A percentile compares a stretch with the other conserved stretches of the same genome.
phyloP scores from a whole-genome alignment of 371 early-diverging fungal species.

The Dipsacomyces acuminosporus region DNA sequence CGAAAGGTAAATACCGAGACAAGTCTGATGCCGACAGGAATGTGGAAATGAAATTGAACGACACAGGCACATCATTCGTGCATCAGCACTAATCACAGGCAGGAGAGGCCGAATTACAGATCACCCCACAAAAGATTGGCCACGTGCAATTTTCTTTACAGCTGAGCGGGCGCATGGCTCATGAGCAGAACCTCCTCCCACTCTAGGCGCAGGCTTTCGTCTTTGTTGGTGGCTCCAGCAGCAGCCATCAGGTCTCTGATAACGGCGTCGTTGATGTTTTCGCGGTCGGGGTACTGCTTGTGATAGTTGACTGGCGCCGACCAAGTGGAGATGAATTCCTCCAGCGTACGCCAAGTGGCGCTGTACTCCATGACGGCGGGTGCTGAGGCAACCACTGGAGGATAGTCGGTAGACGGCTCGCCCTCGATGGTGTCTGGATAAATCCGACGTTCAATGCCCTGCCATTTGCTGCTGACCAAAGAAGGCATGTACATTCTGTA shows the following conservation, averaged over 20 bases:
- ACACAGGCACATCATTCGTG: too few relatives aligned
- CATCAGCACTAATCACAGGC: too few relatives aligned
- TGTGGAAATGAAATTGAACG: too few relatives aligned
- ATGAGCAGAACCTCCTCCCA: slow-evolving; percentile 32
- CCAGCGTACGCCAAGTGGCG: slow-evolving; percentile 27
- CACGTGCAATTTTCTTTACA: too few relatives aligned
- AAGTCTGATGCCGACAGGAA: too few relatives aligned
- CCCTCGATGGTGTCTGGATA: slow-evolving; percentile 46
- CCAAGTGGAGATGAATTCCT: slow-evolving; percentile 26
- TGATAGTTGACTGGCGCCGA: slow-evolving; percentile 20
- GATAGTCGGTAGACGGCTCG: slow-evolving; percentile 4
- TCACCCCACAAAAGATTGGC: too few relatives aligned
- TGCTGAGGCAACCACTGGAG: not conserved
- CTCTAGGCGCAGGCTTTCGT: slow-evolving; percentile 15
- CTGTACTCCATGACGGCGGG: slow-evolving; percentile 26
- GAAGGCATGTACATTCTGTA: slow-evolving; percentile 42
- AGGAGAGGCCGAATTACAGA: too few relatives aligned
- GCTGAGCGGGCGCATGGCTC: slow-evolving; percentile 6
- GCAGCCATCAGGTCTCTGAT: slow-evolving; percentile 39
- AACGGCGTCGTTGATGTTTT: slow-evolving; percentile 10
- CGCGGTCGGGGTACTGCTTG: slow-evolving; percentile 20
- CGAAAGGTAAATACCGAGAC: too few relatives aligned
- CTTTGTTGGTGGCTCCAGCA: slow-evolving; percentile 18
- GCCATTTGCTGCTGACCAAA: slow-evolving; percentile 28
- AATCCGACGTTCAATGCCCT: slow-evolving; percentile 45